A percentile compares a stretch with the other conserved stretches of the same genome.
phyloP scores from a whole-genome alignment of 164 flowering plant species.

The Protea cynaroides region DNA sequence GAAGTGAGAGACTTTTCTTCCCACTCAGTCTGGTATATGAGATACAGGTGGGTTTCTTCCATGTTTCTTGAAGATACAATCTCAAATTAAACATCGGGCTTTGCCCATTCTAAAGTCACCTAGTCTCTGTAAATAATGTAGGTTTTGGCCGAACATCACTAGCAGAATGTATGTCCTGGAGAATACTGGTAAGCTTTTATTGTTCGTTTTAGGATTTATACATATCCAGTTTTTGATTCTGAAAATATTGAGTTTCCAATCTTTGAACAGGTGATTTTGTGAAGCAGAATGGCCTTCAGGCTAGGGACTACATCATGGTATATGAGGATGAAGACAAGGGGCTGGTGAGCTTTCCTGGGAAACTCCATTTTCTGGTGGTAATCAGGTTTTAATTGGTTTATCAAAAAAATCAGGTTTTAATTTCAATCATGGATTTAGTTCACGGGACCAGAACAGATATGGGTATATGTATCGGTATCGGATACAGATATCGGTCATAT shows the following conservation, averaged over 20 bases:
- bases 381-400: no score
- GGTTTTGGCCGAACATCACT: conserved; percentile 18
- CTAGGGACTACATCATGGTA: conserved; percentile 6
- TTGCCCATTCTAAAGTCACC: background rate
- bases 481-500: no score
- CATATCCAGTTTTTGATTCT: no score
- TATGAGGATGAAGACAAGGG: conserved; percentile 5
- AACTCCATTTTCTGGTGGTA: no score
- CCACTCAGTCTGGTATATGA: conserved; percentile 11
- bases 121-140: background rate
- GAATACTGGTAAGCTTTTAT: conserved; percentile 11
- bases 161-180: conserved; percentile 18
- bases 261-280: conserved; percentile 9
- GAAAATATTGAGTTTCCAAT: no score
- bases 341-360: conserved; percentile 13
- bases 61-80: background rate
- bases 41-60: conserved; percentile 10
- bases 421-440: no score
- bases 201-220: no score
- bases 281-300: conserved; percentile 6
- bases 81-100: background rate
- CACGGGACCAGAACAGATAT: no score
- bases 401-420: no score
- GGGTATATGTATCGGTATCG: no score
- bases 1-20: conserved; percentile 8